Percentiles rank a stretch among this genome's conserved stretches.
phyloP scores from a whole-genome alignment of 2,329 filamentous ascomycete species.

The Fusarium verrucosum region DNA sequence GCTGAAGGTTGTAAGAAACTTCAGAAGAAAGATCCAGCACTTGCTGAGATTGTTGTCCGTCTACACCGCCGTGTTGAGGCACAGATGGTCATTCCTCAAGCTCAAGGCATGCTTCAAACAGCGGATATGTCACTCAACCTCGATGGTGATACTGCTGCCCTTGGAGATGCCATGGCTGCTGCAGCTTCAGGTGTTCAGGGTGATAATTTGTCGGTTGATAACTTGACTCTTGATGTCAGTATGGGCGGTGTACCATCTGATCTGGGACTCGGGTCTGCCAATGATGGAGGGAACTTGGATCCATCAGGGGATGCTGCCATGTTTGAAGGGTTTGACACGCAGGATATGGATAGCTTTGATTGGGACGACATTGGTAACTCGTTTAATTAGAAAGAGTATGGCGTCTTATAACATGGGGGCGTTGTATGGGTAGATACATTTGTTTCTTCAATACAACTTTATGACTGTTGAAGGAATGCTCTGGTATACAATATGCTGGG shows the following conservation, averaged over 20 bases:
- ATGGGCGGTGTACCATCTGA: slow-evolving; percentile 52
- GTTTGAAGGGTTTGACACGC: slow-evolving; percentile 52
- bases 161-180: slow-evolving; percentile 56
- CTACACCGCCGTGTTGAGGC: slow-evolving; percentile 71
- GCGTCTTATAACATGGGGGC: not conserved
- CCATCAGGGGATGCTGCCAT: slow-evolving; percentile 51
- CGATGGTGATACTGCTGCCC: slow-evolving; percentile 49
- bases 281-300: slow-evolving; percentile 47
- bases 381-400: slow-evolving; percentile 2
- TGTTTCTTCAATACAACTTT: not conserved
- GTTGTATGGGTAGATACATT: slow-evolving; percentile 11
- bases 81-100: slow-evolving; percentile 62
- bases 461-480: not conserved
- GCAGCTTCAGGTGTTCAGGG: slow-evolving; percentile 54
- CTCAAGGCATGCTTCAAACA: slow-evolving; percentile 55
- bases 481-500: not conserved
- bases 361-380: slow-evolving; percentile 20
- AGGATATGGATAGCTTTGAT: slow-evolving; percentile 50
- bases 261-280: slow-evolving; percentile 51
- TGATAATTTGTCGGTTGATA: slow-evolving; percentile 54
- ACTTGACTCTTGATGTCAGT: slow-evolving; percentile 58
- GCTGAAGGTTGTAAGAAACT: slow-evolving; percentile 66
- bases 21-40: slow-evolving; percentile 63
- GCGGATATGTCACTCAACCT: slow-evolving; percentile 54
- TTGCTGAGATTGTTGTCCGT: slow-evolving; percentile 70